Percentiles rank a stretch among this genome's conserved stretches.
phyloP scores from a whole-genome alignment of 2,329 filamentous ascomycete genomes.

The Stemphylium vesicarium region DNA sequence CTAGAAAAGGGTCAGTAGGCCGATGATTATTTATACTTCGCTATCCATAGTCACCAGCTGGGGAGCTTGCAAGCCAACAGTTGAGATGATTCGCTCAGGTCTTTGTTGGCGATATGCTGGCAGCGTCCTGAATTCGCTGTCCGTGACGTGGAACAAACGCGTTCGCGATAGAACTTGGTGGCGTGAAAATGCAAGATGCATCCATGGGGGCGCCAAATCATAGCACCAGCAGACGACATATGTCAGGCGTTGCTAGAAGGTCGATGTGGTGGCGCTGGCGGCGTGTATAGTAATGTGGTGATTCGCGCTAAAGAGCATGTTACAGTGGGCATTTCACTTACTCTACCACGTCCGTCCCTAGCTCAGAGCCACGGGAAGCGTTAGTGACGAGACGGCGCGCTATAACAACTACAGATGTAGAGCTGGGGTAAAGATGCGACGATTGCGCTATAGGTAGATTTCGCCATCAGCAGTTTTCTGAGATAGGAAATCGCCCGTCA shows the following conservation, averaged over 20 bases:
- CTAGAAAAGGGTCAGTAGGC: slow-evolving; percentile 2
- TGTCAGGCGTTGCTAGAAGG: neutral
- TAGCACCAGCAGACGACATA: no score
- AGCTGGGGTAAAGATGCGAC: no score
- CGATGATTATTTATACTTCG: neutral
- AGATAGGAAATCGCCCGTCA: neutral
- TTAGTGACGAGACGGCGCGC: no score
- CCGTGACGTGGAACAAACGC: neutral
- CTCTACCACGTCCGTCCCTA: no score
- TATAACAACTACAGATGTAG: no score
- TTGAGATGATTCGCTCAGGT: neutral
- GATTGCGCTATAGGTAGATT: neutral
- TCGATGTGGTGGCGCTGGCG: no score
- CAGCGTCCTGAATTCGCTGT: neutral
- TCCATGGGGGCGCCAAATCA: neutral
- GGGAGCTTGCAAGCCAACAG: neutral
- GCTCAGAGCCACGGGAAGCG: no score
- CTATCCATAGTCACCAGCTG: neutral
- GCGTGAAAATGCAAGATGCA: no score
- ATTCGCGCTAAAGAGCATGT: no score
- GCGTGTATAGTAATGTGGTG: no score
- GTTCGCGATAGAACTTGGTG: neutral
- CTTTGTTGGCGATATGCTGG: neutral
- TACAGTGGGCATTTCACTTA: no score
- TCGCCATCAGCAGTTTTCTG: neutral